Percentiles rank a stretch among this genome's conserved stretches.
These are phyloP conservation scores for Pythium scleroteichum DNA, from an alignment of 352 stramenopile genomes.

Conservation along the genomic window DNA sequence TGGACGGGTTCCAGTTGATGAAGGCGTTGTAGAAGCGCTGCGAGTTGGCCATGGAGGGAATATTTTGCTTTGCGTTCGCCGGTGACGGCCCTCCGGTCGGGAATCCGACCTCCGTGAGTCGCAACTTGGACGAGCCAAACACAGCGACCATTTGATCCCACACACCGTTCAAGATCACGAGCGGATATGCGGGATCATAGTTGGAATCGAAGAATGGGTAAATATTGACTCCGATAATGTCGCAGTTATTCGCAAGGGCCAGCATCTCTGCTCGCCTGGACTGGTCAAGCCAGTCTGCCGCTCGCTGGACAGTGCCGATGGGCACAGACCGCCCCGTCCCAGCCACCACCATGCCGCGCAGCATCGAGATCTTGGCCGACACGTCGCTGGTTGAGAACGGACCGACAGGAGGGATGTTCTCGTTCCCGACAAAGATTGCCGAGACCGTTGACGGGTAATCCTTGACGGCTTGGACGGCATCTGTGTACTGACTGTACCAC, in stretches of 20 bases:
- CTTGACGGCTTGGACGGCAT: slow-evolving; percentile 44
- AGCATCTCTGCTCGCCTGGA: slow-evolving; percentile 38
- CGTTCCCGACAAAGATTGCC: slow-evolving; percentile 71
- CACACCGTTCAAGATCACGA: slow-evolving; percentile 51
- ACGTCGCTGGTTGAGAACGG: slow-evolving; percentile 46
- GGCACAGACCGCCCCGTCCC: slow-evolving; percentile 40
- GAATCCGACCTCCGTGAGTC: slow-evolving; percentile 67
- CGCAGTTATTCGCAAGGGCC: slow-evolving; percentile 44
- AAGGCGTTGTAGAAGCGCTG: slow-evolving; percentile 63
- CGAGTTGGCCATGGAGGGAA: slow-evolving; percentile 52
- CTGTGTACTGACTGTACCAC: slow-evolving; percentile 50
- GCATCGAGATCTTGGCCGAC: slow-evolving; percentile 29
- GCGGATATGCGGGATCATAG: slow-evolving; percentile 46
- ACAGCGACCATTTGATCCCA: slow-evolving; percentile 56
- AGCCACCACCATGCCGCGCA: slow-evolving; percentile 33
- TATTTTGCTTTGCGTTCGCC: slow-evolving; percentile 38
- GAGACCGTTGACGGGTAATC: slow-evolving; percentile 56
- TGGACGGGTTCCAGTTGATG: slow-evolving; percentile 54
- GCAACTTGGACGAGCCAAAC: slow-evolving; percentile 55
- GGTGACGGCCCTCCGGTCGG: slow-evolving; percentile 45
- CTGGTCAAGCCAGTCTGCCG: slow-evolving; percentile 55
- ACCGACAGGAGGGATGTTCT: slow-evolving; percentile 61
- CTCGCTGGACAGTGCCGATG: slow-evolving; percentile 74
- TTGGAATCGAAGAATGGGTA: slow-evolving; percentile 74
- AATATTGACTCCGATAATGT: slow-evolving; percentile 83